Evolutionary conservation across 2,329 filamentous ascomycete genomes (phyloP).

Genomic region (Venturia asperata): DNA sequence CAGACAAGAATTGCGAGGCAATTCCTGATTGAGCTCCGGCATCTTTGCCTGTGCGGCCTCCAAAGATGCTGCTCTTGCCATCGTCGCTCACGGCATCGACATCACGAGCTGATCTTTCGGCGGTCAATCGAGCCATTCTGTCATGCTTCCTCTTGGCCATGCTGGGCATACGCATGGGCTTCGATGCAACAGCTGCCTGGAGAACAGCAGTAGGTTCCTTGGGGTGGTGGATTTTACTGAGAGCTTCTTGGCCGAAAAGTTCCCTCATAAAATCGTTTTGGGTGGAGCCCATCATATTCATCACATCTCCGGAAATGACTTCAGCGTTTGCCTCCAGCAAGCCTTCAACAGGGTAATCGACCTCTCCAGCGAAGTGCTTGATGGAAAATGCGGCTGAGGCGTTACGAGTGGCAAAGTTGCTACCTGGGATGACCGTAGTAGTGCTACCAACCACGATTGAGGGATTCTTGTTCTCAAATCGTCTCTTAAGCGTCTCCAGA

Average conservation of each 20-base stretch:
- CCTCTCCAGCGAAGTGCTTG: slow-evolving; percentile 91
- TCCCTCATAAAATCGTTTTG: slow-evolving; percentile 83
- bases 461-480: slow-evolving; percentile 90
- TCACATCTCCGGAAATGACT: slow-evolving; percentile 87
- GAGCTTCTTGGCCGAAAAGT: slow-evolving; percentile 90
- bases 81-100: slow-evolving; percentile 27
- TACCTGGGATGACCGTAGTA: slow-evolving; percentile 71
- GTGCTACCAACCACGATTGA: slow-evolving; percentile 73
- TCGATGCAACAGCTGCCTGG: slow-evolving; percentile 93
- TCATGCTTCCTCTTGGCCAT: slow-evolving; percentile 75
- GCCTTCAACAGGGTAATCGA: slow-evolving; percentile 83
- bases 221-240: slow-evolving; percentile 89
- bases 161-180: slow-evolving; percentile 84
- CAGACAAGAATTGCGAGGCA: slow-evolving; percentile 82
- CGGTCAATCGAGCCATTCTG: slow-evolving; percentile 36
- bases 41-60: slow-evolving; percentile 32
- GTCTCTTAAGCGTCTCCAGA: slow-evolving; percentile 80
- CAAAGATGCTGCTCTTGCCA: slow-evolving; percentile 33
- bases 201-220: slow-evolving; percentile 85
- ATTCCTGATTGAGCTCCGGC: slow-evolving; percentile 66
- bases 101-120: slow-evolving; percentile 37
- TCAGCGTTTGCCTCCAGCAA: slow-evolving; percentile 94
- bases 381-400: slow-evolving; percentile 76
- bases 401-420: slow-evolving; percentile 84
- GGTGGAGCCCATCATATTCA: slow-evolving; percentile 84